A percentile compares a stretch with the other conserved stretches of the same genome.
Evolutionary conservation across 306 rosid species (phyloP).

Genomic region (Sindora glabra): DNA sequence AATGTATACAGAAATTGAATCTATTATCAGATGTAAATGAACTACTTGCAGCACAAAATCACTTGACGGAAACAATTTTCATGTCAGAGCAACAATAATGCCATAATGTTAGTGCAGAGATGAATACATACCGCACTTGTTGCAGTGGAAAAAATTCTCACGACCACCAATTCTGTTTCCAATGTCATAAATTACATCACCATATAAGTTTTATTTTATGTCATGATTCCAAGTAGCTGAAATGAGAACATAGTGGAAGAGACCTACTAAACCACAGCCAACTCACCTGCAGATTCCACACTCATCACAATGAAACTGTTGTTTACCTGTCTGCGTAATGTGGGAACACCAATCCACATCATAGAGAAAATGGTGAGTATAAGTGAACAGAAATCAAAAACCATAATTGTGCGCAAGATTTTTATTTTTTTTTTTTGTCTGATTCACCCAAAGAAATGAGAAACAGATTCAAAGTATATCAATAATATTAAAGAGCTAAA

Average conservation of each 20-base stretch:
- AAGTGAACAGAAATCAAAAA: not conserved
- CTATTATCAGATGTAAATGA: not conserved
- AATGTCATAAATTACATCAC: slow-evolving; percentile 8
- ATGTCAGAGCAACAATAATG: not conserved
- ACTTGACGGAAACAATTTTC: not conserved
- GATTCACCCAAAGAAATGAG: slow-evolving; percentile 7
- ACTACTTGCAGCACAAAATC: not conserved
- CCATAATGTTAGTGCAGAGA: not conserved
- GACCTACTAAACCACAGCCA: not conserved
- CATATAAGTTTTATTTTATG: slow-evolving; percentile 10
- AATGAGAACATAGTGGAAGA: not conserved
- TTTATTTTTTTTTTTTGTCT: not conserved
- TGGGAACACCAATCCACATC: slow-evolving; percentile 4
- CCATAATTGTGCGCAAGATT: not conserved
- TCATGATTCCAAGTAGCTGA: slow-evolving; percentile 8
- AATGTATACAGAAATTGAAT: too few relatives aligned
- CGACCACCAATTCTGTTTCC: slow-evolving; percentile 78
- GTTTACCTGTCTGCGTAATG: slow-evolving; percentile 52
- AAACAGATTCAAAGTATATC: not conserved
- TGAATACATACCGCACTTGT: slow-evolving; percentile 75
- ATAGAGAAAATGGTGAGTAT: not conserved
- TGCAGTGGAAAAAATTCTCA: slow-evolving; percentile 80
- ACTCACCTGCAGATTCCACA: slow-evolving; percentile 97
- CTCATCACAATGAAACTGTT: slow-evolving; percentile 83
- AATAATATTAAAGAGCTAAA: slow-evolving; percentile 6